Conservation (phyloP, 2,329 filamentous ascomycete genomes). For the Talaromyces sp. region DNA sequence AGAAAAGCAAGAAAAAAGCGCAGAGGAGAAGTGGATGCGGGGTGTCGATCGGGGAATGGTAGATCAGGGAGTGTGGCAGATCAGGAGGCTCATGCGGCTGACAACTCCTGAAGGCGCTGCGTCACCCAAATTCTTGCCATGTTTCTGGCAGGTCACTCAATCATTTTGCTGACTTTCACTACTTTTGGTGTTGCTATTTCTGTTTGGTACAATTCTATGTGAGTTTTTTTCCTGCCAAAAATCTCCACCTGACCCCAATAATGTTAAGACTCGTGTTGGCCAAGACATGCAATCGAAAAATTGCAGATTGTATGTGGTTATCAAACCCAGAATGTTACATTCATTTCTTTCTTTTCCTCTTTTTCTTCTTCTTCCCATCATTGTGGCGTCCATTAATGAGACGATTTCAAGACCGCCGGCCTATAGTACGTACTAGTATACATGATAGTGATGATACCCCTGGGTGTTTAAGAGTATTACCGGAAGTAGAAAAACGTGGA, state of each 20-base stretch:
- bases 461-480: too few species aligned
- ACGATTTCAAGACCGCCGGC: background rate
- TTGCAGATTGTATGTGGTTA: too few species aligned
- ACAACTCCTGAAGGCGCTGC: background rate
- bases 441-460: too few species aligned
- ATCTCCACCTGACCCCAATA: background rate
- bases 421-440: too few species aligned
- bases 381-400: background rate
- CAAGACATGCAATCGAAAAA: background rate
- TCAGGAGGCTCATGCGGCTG: background rate
- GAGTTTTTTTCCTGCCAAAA: background rate
- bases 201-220: background rate
- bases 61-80: background rate
- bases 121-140: background rate
- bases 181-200: background rate
- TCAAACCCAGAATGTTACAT: background rate
- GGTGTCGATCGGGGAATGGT: background rate
- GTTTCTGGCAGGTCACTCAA: background rate
- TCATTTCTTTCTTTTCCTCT: background rate
- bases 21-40: background rate
- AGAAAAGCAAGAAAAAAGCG: background rate
- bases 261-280: background rate
- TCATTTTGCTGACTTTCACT: background rate
- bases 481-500: too few species aligned
- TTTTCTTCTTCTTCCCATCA: background rate